Conservation (phyloP, 768 basidiomycete species). For the Mycena amicta region DNA sequence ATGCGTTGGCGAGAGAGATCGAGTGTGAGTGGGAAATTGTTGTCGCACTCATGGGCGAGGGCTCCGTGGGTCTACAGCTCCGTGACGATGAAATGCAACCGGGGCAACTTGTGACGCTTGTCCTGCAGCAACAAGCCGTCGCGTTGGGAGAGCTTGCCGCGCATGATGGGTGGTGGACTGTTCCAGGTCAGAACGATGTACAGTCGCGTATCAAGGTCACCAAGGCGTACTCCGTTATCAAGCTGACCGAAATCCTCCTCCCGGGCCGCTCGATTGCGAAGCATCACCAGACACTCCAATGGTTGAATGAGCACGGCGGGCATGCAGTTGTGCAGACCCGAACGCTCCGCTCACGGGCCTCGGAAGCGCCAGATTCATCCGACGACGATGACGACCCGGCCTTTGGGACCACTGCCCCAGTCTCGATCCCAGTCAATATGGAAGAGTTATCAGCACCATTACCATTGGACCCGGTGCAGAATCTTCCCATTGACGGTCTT, state of each 20-base stretch:
- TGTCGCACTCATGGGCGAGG: not conserved
- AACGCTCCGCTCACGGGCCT: conserved; percentile 15
- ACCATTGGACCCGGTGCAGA: not conserved
- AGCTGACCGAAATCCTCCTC: conserved; percentile 13
- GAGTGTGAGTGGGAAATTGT: conserved; percentile 17
- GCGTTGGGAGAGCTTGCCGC: conserved; percentile 11
- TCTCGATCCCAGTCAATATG: conserved; percentile 5
- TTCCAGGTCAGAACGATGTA: not conserved
- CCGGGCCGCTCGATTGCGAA: conserved; percentile 10
- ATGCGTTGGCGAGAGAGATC: not conserved
- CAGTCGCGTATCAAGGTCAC: conserved; percentile 2
- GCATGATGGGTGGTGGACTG: conserved; percentile 4
- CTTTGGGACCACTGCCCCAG: conserved; percentile 8
- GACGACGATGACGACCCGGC: not conserved
- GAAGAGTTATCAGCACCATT: not conserved
- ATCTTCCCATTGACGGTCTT: too few species aligned
- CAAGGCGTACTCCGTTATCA: conserved; percentile 12
- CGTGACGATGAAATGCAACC: conserved; percentile 1
- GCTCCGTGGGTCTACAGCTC: conserved; percentile 12
- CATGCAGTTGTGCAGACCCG: conserved; percentile 16
- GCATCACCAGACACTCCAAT: conserved; percentile 16
- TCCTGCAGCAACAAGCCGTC: conserved; percentile 2
- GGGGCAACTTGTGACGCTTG: conserved; percentile 16
- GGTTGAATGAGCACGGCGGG: conserved; percentile 2
- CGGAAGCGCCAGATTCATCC: conserved; percentile 1